phyloP scores from a whole-genome alignment of 2,329 filamentous ascomycete species.

The Diaporthe sp. region DNA sequence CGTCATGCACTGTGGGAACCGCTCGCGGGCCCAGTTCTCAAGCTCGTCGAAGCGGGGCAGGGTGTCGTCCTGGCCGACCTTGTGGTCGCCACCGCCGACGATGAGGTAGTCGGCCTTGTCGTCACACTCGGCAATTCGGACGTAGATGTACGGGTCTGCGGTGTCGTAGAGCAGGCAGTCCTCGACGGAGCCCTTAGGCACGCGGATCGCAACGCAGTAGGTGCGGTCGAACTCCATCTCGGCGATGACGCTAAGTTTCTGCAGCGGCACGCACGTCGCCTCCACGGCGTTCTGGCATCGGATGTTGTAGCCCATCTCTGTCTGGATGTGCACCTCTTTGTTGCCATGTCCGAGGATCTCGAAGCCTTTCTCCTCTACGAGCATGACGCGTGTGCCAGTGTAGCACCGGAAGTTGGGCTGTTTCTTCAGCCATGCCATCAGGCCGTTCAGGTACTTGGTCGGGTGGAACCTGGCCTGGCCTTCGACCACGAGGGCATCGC shows the following conservation, averaged over 20 bases:
- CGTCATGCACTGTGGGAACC: too few species aligned
- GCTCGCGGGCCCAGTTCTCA: too few species aligned
- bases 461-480: slow-evolving; percentile 67
- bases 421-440: slow-evolving; percentile 60
- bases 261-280: slow-evolving; percentile 65
- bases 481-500: slow-evolving; percentile 57
- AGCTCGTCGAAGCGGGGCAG: too few species aligned
- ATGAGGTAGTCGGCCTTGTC: too few species aligned
- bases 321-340: slow-evolving; percentile 57
- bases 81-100: too few species aligned
- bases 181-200: slow-evolving; percentile 62
- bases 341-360: slow-evolving; percentile 55
- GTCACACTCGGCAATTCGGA: too few species aligned
- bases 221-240: too few species aligned
- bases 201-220: too few species aligned
- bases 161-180: too few species aligned
- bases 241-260: slow-evolving; percentile 66
- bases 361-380: slow-evolving; percentile 59
- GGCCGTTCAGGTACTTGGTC: slow-evolving; percentile 63
- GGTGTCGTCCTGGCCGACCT: slow-evolving; percentile 62
- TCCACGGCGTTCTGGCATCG: slow-evolving; percentile 59
- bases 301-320: too few species aligned
- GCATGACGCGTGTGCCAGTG: slow-evolving; percentile 59
- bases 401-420: slow-evolving; percentile 65
- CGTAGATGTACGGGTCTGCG: too few species aligned